Conservation (phyloP, 306 rosid species). For the Cicer bijugum region DNA sequence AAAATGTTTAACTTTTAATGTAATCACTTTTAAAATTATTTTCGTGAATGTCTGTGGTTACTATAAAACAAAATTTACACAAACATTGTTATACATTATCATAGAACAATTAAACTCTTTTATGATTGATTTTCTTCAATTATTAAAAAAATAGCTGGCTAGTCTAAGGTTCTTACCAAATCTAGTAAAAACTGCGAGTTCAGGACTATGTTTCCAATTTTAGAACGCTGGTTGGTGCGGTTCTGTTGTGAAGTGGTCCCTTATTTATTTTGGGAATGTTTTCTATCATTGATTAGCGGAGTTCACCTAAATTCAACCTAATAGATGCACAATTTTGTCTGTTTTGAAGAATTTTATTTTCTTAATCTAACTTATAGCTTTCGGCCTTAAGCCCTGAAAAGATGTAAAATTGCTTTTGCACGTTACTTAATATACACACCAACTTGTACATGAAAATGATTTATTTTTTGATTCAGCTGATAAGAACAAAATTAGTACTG, state of each 20-base stretch:
- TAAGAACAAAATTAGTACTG: neutral
- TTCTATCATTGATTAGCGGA: slow-evolving; percentile 34
- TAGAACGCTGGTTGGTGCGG: slow-evolving; percentile 7
- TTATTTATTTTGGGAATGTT: slow-evolving; percentile 17
- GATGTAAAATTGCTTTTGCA: slow-evolving; percentile 36
- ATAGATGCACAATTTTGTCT: slow-evolving; percentile 43
- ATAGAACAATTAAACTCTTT: too few species aligned
- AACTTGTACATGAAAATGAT: slow-evolving; percentile 4
- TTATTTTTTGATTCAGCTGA: neutral
- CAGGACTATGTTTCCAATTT: neutral
- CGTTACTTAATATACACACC: slow-evolving; percentile 18
- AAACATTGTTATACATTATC: too few species aligned
- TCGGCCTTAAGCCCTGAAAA: slow-evolving; percentile 28
- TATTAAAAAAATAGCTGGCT: too few species aligned
- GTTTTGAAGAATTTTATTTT: slow-evolving; percentile 15
- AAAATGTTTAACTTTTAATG: too few species aligned
- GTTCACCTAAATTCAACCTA: slow-evolving; percentile 49
- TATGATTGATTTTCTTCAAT: too few species aligned
- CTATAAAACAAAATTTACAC: too few species aligned
- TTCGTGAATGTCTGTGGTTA: too few species aligned
- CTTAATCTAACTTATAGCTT: neutral
- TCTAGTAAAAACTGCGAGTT: neutral
- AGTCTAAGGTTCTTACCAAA: neutral
- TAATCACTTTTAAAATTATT: too few species aligned
- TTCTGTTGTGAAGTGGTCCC: slow-evolving; percentile 13